These are phyloP conservation scores for Fusarium azukiicola DNA, from an alignment of 2,329 filamentous ascomycete species.

Conservation along the genomic window DNA sequence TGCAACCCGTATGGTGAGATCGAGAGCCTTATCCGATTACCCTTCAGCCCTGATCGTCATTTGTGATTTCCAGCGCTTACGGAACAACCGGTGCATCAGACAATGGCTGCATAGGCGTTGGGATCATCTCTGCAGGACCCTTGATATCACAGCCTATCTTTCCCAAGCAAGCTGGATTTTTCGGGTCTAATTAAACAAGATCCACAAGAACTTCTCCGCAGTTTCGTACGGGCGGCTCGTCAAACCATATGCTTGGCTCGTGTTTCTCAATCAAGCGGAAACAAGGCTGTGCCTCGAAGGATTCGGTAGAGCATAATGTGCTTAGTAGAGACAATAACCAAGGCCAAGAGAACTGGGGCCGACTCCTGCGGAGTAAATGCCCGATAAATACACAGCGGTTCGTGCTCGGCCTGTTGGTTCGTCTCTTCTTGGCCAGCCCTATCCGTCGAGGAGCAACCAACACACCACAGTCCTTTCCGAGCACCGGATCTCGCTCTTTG, in stretches of 20 bases:
- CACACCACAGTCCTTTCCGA: not conserved
- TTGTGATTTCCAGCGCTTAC: constrained; percentile 15
- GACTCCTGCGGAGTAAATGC: not conserved
- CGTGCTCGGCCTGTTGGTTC: constrained; percentile 1
- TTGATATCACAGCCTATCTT: not conserved
- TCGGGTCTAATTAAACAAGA: not conserved
- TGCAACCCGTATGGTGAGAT: constrained; percentile 3
- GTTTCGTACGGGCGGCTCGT: not conserved
- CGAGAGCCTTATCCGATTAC: not conserved
- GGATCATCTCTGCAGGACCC: constrained; percentile 10
- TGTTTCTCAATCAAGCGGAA: constrained; percentile 10
- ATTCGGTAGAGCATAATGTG: constrained; percentile 5
- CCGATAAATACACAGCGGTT: constrained; percentile 12
- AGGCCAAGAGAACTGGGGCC: not conserved
- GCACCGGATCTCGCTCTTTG: constrained; percentile 13
- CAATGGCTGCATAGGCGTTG: not conserved
- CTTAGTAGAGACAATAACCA: not conserved
- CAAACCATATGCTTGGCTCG: not conserved
- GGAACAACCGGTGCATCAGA: not conserved
- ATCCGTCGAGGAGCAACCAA: constrained; percentile 10
- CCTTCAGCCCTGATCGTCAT: not conserved
- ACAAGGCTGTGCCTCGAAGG: constrained; percentile 4
- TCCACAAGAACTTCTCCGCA: not conserved
- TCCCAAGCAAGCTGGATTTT: not conserved
- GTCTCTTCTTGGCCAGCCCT: not conserved